Evolutionary conservation across 2,329 filamentous ascomycete species (phyloP).

Genomic region (Xylariomycetidae sp.): DNA sequence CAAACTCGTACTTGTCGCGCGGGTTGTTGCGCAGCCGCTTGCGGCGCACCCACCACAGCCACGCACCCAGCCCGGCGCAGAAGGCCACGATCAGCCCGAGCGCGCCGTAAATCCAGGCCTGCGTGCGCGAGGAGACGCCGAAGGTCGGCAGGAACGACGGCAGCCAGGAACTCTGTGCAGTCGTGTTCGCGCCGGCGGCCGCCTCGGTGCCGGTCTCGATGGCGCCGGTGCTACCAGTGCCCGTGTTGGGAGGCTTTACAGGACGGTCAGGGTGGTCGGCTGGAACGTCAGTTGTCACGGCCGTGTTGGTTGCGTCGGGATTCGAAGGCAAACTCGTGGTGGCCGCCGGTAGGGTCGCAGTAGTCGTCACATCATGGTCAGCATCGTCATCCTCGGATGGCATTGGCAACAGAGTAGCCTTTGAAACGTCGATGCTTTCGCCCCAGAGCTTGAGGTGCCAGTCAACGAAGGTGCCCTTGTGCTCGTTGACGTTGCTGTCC

Average conservation of each 20-base stretch:
- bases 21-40: slow-evolving; percentile 64
- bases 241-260: slow-evolving; percentile 35
- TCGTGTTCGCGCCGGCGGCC: slow-evolving; percentile 26
- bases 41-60: slow-evolving; percentile 73
- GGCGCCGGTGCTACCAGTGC: slow-evolving; percentile 23
- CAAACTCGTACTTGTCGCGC: slow-evolving; percentile 87
- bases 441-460: slow-evolving; percentile 96
- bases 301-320: slow-evolving; percentile 38
- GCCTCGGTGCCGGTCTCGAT: slow-evolving; percentile 24
- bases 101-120: slow-evolving; percentile 89
- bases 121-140: slow-evolving; percentile 77
- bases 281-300: slow-evolving; percentile 37
- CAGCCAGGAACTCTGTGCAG: slow-evolving; percentile 58
- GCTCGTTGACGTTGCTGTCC: slow-evolving; percentile 71
- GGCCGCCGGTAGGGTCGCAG: slow-evolving; percentile 51
- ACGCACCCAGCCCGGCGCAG: slow-evolving; percentile 72
- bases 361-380: slow-evolving; percentile 64
- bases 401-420: slow-evolving; percentile 70
- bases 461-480: slow-evolving; percentile 74
- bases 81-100: slow-evolving; percentile 80
- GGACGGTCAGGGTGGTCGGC: slow-evolving; percentile 62
- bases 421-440: slow-evolving; percentile 70
- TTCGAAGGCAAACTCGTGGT: slow-evolving; percentile 55
- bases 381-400: slow-evolving; percentile 79
- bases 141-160: slow-evolving; percentile 88